These are phyloP conservation scores for Termitomyces sp. DNA, from an alignment of 768 basidiomycete genomes.

Conservation along the genomic window DNA sequence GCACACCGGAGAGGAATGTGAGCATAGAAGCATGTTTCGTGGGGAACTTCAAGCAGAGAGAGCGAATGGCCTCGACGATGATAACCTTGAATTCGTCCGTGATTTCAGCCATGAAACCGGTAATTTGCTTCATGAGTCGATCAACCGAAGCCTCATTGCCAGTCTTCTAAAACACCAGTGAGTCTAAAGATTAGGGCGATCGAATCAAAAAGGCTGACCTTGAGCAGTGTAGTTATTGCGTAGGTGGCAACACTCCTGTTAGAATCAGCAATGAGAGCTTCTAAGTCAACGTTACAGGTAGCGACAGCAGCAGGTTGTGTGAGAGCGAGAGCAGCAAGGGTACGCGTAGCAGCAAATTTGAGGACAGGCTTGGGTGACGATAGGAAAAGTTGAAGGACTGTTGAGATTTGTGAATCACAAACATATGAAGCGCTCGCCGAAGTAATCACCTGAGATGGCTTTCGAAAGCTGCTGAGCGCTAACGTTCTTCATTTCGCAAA, in stretches of 20 bases:
- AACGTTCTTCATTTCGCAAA: constrained; percentile 93
- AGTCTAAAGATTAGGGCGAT: background rate
- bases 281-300: constrained; percentile 93
- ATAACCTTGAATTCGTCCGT: constrained; percentile 99
- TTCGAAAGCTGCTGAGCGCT: constrained; percentile 75
- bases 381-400: constrained; percentile 93
- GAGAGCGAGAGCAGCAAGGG: constrained; percentile 85
- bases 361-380: constrained; percentile 93
- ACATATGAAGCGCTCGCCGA: constrained; percentile 3
- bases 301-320: constrained; percentile 85
- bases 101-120: constrained; percentile 98
- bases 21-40: constrained; percentile 97
- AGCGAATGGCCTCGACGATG: constrained; percentile 97
- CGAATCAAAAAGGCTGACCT: constrained; percentile 46
- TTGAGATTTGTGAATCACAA: constrained; percentile 9
- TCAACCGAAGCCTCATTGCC: constrained; percentile 99
- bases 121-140: constrained; percentile 98
- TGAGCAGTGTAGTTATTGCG: constrained; percentile 96
- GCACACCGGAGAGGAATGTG: constrained; percentile 91
- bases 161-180: constrained; percentile 52
- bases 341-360: constrained; percentile 97
- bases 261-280: constrained; percentile 91
- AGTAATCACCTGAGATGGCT: constrained; percentile 77
- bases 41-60: constrained; percentile 98
- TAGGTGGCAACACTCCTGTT: constrained; percentile 98